Evolutionary conservation across 768 basidiomycete species (phyloP).

Genomic region (Psilocybe cyanescens): DNA sequence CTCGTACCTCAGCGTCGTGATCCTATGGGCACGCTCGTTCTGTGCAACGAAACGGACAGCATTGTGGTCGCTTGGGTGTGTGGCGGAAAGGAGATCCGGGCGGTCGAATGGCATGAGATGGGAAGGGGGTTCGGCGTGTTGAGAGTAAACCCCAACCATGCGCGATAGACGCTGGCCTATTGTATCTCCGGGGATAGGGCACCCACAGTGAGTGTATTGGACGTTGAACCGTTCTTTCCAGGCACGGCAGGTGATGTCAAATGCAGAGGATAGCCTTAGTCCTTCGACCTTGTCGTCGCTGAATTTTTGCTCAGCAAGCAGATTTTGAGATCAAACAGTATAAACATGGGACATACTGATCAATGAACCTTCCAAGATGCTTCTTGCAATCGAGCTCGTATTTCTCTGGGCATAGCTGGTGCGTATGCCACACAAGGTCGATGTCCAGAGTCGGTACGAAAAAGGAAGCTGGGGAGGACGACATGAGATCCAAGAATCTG

Average conservation of each 20-base stretch:
- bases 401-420: slow-evolving; percentile 55
- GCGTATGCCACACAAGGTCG: slow-evolving; percentile 78
- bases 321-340: background rate
- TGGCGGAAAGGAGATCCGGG: slow-evolving; percentile 46
- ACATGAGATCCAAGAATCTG: slow-evolving; percentile 61
- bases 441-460: slow-evolving; percentile 72
- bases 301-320: background rate
- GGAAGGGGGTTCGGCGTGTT: slow-evolving; percentile 6
- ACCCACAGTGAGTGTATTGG: slow-evolving; percentile 64
- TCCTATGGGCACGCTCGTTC: slow-evolving; percentile 19
- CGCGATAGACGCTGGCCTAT: slow-evolving; percentile 46
- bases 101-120: slow-evolving; percentile 36
- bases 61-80: slow-evolving; percentile 62
- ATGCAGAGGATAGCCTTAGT: slow-evolving; percentile 24
- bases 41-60: slow-evolving; percentile 39
- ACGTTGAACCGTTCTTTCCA: slow-evolving; percentile 38
- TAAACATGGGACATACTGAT: slow-evolving; percentile 49
- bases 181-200: slow-evolving; percentile 49
- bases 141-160: slow-evolving; percentile 19
- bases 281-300: slow-evolving; percentile 36
- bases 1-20: slow-evolving; percentile 14
- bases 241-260: slow-evolving; percentile 30
- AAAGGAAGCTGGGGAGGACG: slow-evolving; percentile 42
- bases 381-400: slow-evolving; percentile 50
- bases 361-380: slow-evolving; percentile 48